Conservation (phyloP, 208 protist species). For the Lotmaria passim region DNA sequence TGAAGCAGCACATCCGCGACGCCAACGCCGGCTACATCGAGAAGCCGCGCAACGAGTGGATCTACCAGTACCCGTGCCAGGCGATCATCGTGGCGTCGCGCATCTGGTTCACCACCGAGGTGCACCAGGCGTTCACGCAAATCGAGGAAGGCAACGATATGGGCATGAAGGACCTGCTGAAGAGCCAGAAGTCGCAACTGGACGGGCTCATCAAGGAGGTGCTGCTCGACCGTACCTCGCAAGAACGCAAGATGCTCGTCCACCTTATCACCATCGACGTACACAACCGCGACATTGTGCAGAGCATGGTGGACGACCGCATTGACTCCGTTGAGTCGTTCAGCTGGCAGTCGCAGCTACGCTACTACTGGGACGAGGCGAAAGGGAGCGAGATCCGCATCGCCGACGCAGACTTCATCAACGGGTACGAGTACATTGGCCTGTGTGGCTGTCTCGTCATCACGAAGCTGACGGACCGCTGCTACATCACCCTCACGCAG, state of each 20-base stretch:
- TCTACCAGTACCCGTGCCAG: conserved; percentile 97
- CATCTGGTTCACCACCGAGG: conserved; percentile 98
- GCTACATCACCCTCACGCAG: conserved; percentile 98
- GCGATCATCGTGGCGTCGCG: conserved; percentile 95
- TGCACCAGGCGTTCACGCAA: conserved; percentile 97
- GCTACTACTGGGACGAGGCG: conserved; percentile 96
- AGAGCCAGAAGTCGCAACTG: conserved; percentile 95
- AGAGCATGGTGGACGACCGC: conserved; percentile 95
- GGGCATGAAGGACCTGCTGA: conserved; percentile 98
- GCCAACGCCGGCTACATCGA: conserved; percentile 95
- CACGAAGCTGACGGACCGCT: conserved; percentile 98
- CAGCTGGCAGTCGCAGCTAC: conserved; percentile 98
- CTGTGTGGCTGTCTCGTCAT: conserved; percentile 98
- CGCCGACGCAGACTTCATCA: conserved; percentile 97
- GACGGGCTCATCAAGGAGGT: conserved; percentile 95
- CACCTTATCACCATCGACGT: conserved; percentile 99
- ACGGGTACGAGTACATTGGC: conserved; percentile 98
- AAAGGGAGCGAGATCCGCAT: conserved; percentile 96
- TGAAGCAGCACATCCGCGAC: conserved; percentile 89
- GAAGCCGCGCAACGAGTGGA: conserved; percentile 96
- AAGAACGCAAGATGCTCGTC: conserved; percentile 97
- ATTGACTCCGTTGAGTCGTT: conserved; percentile 94
- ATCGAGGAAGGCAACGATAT: conserved; percentile 98
- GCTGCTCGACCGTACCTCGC: conserved; percentile 89
- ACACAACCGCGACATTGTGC: conserved; percentile 96